Evolutionary conservation across 805 yeast species (phyloP).

Genomic region (Cyberlindnera nakhonratchasimensis): DNA sequence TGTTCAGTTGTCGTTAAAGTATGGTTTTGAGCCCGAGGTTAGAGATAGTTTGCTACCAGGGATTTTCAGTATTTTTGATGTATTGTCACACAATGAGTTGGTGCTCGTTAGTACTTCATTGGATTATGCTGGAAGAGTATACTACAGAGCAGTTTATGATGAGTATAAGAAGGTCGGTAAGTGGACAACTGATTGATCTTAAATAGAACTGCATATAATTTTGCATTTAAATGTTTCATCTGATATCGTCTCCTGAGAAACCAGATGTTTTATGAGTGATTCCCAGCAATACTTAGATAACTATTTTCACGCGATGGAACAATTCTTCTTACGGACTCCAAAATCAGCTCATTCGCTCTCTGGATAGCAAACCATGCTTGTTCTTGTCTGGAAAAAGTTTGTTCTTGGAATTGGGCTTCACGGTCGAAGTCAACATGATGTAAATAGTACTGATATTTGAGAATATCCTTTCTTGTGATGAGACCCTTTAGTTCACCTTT

Average conservation of each 20-base stretch:
- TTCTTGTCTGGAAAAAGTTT: constrained; percentile 15
- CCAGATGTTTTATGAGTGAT: background rate
- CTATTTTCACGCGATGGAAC: constrained; percentile 5
- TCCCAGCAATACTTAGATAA: constrained; percentile 1
- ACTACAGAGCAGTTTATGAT: constrained; percentile 62
- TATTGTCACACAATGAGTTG: constrained; percentile 65
- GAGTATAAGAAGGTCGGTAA: constrained; percentile 76
- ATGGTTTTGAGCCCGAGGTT: constrained; percentile 43
- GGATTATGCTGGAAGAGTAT: constrained; percentile 66
- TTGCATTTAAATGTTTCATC: background rate
- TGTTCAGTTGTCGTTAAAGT: constrained; percentile 48
- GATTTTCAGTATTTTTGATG: constrained; percentile 61
- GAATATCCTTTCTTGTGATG: constrained; percentile 80
- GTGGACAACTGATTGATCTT: constrained; percentile 44
- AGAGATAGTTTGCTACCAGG: constrained; percentile 52
- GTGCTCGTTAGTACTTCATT: constrained; percentile 57
- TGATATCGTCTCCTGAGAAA: too few species aligned
- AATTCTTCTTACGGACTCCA: background rate
- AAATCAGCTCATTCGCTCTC: constrained; percentile 7
- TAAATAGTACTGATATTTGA: constrained; percentile 51
- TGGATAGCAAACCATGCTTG: constrained; percentile 17
- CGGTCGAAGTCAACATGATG: constrained; percentile 11
- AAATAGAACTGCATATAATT: too few species aligned
- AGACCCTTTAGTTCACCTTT: constrained; percentile 65
- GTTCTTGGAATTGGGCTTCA: constrained; percentile 9